phyloP scores from a whole-genome alignment of 148 eudicot species.

The Fallopia convolvulus region DNA sequence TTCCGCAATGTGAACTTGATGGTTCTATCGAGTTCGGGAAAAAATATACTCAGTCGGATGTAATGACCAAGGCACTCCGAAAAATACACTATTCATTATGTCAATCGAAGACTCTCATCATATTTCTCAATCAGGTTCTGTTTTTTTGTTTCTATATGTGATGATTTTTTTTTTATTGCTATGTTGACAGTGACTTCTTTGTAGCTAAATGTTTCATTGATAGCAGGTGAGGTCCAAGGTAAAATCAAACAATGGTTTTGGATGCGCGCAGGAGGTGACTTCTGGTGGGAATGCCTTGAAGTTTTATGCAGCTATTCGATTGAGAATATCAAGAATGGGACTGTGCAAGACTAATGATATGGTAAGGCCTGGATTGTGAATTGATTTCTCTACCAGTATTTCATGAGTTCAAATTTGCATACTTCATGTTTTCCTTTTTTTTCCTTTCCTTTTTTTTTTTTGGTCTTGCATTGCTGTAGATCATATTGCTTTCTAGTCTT shows the following conservation, averaged over 20 bases:
- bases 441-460: not conserved
- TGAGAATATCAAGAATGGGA: conserved; percentile 61
- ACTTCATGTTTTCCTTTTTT: not conserved
- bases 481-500: not conserved
- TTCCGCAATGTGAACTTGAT: conserved; percentile 76
- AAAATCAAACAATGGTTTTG: conserved; percentile 35
- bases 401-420: not conserved
- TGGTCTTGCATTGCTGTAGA: not conserved
- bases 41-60: conserved; percentile 32
- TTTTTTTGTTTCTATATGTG: not conserved
- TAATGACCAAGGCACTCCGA: conserved; percentile 84
- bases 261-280: conserved; percentile 49
- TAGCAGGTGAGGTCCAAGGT: conserved; percentile 61
- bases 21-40: conserved; percentile 25
- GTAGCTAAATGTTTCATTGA: conserved; percentile 1
- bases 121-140: conserved; percentile 86
- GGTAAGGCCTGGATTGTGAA: conserved; percentile 29
- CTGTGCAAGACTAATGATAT: conserved; percentile 47
- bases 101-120: conserved; percentile 62
- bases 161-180: not conserved
- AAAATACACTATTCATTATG: conserved; percentile 75
- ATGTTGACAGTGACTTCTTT: not conserved
- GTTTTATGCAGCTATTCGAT: conserved; percentile 79
- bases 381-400: not conserved
- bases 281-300: conserved; percentile 92